A percentile compares a stretch with the other conserved stretches of the same genome.
Conservation (phyloP, 768 basidiomycete species). For the Termitomyces sp. region DNA sequence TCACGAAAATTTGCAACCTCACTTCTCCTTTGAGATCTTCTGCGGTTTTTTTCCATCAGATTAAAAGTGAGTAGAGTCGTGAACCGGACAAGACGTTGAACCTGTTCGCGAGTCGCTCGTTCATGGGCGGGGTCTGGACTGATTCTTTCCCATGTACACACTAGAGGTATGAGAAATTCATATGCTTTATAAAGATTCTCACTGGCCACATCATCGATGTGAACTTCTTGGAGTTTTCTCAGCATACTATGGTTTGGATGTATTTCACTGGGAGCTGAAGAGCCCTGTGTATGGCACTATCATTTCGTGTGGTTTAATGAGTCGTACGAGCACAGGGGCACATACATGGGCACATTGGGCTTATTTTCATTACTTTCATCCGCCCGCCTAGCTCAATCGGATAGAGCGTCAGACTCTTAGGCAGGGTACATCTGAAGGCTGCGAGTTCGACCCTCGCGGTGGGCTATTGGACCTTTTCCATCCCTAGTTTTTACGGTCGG, state of each 20-base stretch:
- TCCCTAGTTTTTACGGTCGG: too few species aligned
- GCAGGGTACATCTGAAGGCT: slow-evolving; percentile 58
- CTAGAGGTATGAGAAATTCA: background rate
- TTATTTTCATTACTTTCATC: fast-evolving
- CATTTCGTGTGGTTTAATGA: too few species aligned
- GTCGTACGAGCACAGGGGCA: too few species aligned
- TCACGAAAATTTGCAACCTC: background rate
- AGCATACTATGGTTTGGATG: too few species aligned
- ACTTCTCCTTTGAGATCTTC: background rate
- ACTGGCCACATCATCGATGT: too few species aligned
- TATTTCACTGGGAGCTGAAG: too few species aligned
- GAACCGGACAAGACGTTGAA: background rate
- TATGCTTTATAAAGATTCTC: too few species aligned
- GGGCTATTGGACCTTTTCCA: too few species aligned
- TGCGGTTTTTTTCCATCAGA: background rate
- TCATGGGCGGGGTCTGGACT: too few species aligned
- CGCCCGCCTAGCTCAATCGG: slow-evolving; percentile 37
- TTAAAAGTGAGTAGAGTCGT: background rate
- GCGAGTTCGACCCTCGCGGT: slow-evolving; percentile 84
- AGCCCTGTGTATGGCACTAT: too few species aligned
- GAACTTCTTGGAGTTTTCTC: too few species aligned
- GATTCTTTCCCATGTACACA: background rate
- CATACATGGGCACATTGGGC: too few species aligned
- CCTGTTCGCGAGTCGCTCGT: background rate
- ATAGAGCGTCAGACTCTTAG: slow-evolving; percentile 57